Evolutionary conservation across 2,329 filamentous ascomycete species (phyloP).

Genomic region (Ophiostoma perfectum): DNA sequence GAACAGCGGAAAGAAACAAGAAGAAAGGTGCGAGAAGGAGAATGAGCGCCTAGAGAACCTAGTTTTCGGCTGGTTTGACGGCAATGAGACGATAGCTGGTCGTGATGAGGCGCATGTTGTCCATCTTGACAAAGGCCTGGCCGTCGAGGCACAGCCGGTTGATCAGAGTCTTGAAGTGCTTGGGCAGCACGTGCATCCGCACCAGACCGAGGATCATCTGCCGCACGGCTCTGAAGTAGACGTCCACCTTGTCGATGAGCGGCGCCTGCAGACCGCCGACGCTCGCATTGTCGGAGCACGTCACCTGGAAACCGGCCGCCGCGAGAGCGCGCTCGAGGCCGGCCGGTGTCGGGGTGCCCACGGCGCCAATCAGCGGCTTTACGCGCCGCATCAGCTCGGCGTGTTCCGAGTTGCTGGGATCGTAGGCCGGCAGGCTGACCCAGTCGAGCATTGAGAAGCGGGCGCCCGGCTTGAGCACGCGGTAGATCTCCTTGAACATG

Average conservation of each 20-base stretch:
- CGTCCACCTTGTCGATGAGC: conserved; percentile 49
- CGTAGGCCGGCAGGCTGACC: conserved; percentile 47
- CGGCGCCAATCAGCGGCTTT: conserved; percentile 51
- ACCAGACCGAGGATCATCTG: conserved; percentile 46
- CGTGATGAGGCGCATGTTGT: conserved; percentile 46
- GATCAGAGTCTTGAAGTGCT: conserved; percentile 49
- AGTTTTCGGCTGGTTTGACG: conserved; percentile 37
- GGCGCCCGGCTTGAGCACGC: conserved; percentile 47
- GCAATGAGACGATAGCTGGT: conserved; percentile 51
- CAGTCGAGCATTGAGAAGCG: conserved; percentile 48
- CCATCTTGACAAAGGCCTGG: conserved; percentile 52
- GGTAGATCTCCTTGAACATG: conserved; percentile 45
- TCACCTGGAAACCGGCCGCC: conserved; percentile 44
- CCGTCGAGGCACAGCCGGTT: conserved; percentile 50
- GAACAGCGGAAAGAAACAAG: background rate
- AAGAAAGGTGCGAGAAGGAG: background rate
- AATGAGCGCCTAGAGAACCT: background rate
- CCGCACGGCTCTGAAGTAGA: conserved; percentile 49
- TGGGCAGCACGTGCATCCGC: conserved; percentile 42
- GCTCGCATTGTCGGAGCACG: conserved; percentile 48
- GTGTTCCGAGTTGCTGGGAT: conserved; percentile 43
- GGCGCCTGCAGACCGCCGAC: conserved; percentile 47
- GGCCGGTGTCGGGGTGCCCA: conserved; percentile 48
- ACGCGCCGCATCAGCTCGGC: conserved; percentile 49
- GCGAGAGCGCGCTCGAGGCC: conserved; percentile 42